A percentile compares a stretch with the other conserved stretches of the same genome.
Conservation (phyloP, 768 basidiomycete genomes). For the Xerocomellus dryophilus region DNA sequence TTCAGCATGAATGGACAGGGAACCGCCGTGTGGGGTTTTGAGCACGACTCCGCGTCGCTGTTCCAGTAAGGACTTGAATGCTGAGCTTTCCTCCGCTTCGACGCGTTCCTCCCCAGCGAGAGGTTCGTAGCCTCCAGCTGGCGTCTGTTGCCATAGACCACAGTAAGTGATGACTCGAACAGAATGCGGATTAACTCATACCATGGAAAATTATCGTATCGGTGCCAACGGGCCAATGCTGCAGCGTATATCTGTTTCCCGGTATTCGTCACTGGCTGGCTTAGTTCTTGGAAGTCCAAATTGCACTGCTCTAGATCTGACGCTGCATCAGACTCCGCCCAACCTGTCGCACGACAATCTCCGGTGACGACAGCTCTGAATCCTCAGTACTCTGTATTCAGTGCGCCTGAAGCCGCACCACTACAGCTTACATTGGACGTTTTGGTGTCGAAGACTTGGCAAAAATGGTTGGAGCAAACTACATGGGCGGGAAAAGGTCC, state of each 20-base stretch:
- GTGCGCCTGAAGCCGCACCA: too few relatives aligned
- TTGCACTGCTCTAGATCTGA: not conserved
- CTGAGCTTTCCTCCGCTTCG: slow-evolving; percentile 10
- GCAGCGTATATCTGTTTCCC: not conserved
- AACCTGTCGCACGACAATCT: too few relatives aligned
- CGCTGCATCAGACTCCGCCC: too few relatives aligned
- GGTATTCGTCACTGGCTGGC: not conserved
- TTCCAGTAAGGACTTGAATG: slow-evolving; percentile 19
- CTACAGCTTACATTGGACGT: not conserved
- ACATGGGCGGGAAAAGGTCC: slow-evolving; percentile 73
- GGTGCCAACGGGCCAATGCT: not conserved
- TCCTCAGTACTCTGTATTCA: too few relatives aligned
- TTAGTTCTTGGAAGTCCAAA: not conserved
- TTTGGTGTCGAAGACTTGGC: not conserved
- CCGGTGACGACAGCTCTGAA: not conserved
- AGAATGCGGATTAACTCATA: not conserved
- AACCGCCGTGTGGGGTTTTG: slow-evolving; percentile 27
- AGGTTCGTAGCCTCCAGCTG: slow-evolving; percentile 14
- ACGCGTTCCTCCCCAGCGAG: slow-evolving; percentile 10
- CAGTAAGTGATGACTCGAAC: not conserved
- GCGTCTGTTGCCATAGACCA: slow-evolving; percentile 2
- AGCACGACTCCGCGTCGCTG: slow-evolving; percentile 18
- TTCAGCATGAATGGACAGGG: slow-evolving; percentile 19
- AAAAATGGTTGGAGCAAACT: slow-evolving; percentile 65
- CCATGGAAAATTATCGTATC: slow-evolving; percentile 8